phyloP scores from a whole-genome alignment of 768 basidiomycete species.

The Peribolospora kevripleyi region DNA sequence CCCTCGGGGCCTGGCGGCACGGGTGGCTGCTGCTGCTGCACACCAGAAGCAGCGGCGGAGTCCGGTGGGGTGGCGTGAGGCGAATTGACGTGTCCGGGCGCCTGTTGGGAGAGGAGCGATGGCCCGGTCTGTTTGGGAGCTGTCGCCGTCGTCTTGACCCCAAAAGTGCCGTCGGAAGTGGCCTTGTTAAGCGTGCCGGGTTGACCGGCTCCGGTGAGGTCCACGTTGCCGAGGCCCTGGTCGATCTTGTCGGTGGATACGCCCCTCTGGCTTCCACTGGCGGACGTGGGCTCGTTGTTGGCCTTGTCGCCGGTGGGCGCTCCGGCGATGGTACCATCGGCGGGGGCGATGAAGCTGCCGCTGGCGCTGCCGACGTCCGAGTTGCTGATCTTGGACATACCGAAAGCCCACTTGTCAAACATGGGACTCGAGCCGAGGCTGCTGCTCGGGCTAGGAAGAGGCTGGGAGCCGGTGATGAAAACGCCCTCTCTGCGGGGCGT shows the following conservation, averaged over 20 bases:
- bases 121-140: conserved; percentile 12
- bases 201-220: conserved; percentile 18
- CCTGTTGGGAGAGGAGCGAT: conserved; percentile 13
- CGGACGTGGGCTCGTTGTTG: conserved; percentile 18
- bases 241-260: conserved; percentile 23
- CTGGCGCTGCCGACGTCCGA: conserved; percentile 17
- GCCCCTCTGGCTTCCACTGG: conserved; percentile 12
- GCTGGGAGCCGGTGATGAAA: conserved; percentile 80
- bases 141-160: conserved; percentile 10
- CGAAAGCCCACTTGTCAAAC: conserved; percentile 70
- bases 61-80: neutral
- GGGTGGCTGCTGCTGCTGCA: too few species aligned
- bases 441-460: conserved; percentile 46
- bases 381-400: conserved; percentile 69
- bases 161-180: conserved; percentile 5
- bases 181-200: neutral
- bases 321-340: too few species aligned
- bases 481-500: conserved; percentile 59
- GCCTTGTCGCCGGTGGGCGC: too few species aligned
- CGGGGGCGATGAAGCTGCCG: conserved; percentile 15
- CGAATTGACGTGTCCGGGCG: conserved; percentile 2
- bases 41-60: neutral
- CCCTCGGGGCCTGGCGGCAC: neutral
- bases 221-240: conserved; percentile 28
- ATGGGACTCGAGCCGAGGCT: conserved; percentile 40